Evolutionary conservation across 805 yeast species (phyloP), one percentile per base, ranked within the genome.

Genomic region (Barnettozyma populi): DNA sequence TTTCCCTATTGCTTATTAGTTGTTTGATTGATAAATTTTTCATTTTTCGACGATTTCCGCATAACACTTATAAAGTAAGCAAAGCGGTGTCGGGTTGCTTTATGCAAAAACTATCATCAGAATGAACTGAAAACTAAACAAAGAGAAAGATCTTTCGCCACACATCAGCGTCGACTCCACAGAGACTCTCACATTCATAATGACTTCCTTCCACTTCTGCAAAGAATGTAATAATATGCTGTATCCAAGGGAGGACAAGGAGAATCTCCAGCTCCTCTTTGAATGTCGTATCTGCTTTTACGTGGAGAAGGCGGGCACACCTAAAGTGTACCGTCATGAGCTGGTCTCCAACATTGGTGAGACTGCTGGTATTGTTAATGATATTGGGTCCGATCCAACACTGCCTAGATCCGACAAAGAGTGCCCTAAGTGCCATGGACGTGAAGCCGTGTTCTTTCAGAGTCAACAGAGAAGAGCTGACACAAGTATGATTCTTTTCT

Each of bases 171-270:
- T 35, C 21, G 14, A 18, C 37, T 35, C 37, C 13, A 16, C 8
- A 29, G n/a, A 29, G 4, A 29, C 32, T 29, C 19, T n/a, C 13
- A 13, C 11, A 16, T 7, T 18, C 8, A 55, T 25, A 39, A 88
- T 87, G 95, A 89, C 95, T 60, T 89, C 97, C 46, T 92, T 94
- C 71, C 79, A 96, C 65, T 92, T 92, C 74, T 92, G 99, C 69
- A 83, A 94, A 60, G 95, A 92, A 64, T 92, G 83, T 79, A 94
- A 94, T 77, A 94, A 94, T 66, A 94, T 94, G 99, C 78, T 94
- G 70, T 94, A 94, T 66, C 99, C 99, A 19, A 81, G 88, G 57
- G 99, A 94, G 72, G 98, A 94, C 65, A 87, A 85, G 62, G 88
- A 84, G 49, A 74, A 79, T 55, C 67, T 61, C 49, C 68, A 76